A percentile compares a stretch with the other conserved stretches of the same genome.
Evolutionary conservation across 768 basidiomycete genomes (phyloP).

Genomic region (Asterophora parasitica): DNA sequence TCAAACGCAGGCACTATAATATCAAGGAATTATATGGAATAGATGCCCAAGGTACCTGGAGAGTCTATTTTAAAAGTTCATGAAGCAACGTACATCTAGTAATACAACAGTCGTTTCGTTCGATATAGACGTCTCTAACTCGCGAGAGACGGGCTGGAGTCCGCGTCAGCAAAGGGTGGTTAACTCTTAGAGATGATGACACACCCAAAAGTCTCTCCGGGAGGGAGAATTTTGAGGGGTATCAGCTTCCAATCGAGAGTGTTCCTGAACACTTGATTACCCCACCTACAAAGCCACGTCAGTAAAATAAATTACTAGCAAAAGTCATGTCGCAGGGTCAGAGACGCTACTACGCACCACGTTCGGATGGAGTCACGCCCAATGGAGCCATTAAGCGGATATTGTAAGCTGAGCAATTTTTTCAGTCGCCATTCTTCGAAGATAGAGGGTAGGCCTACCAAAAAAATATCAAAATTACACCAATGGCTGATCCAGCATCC

Average conservation of each 20-base stretch:
- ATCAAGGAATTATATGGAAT: background rate
- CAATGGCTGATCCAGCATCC: slow-evolving; percentile 68
- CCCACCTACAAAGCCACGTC: slow-evolving; percentile 9
- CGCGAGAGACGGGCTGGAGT: background rate
- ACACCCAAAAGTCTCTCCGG: slow-evolving; percentile 33
- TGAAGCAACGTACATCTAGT: slow-evolving; percentile 9
- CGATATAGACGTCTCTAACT: background rate
- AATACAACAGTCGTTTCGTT: slow-evolving; percentile 5
- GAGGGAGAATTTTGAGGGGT: slow-evolving; percentile 21
- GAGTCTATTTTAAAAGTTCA: slow-evolving; percentile 6
- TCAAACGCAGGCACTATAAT: background rate
- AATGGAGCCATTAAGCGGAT: slow-evolving; percentile 36
- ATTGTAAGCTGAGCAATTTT: slow-evolving; percentile 34
- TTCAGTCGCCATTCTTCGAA: background rate
- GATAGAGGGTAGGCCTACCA: slow-evolving; percentile 34
- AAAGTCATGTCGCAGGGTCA: too few relatives aligned
- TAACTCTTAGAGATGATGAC: background rate
- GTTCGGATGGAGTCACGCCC: slow-evolving; percentile 30
- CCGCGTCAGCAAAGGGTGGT: background rate
- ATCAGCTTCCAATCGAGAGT: slow-evolving; percentile 31
- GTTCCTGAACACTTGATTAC: slow-evolving; percentile 28
- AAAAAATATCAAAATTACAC: slow-evolving; percentile 66
- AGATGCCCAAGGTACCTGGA: background rate
- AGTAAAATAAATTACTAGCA: background rate
- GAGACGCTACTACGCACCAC: slow-evolving; percentile 24